phyloP scores from a whole-genome alignment of 257 asterid genomes.

The Capsicum baccatum region DNA sequence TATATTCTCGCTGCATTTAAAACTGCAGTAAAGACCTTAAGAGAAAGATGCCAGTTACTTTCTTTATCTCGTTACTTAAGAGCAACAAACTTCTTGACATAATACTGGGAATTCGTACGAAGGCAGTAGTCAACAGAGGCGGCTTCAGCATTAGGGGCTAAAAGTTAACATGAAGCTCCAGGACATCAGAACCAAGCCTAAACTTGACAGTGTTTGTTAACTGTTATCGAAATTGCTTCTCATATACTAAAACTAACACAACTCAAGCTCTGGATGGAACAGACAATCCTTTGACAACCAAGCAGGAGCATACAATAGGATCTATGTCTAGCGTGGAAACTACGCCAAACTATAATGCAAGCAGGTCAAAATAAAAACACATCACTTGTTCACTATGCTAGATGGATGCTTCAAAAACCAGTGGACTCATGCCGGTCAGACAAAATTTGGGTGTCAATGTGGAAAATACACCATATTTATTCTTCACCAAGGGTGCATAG shows the following conservation, averaged over 20 bases:
- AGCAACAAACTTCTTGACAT: slow-evolving; percentile 1
- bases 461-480: background rate
- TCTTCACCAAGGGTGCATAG: background rate
- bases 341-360: background rate
- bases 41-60: slow-evolving; percentile 15
- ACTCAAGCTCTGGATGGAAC: background rate
- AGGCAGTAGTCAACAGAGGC: background rate
- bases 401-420: slow-evolving; percentile 7
- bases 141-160: slow-evolving; percentile 1
- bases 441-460: background rate
- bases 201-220: background rate
- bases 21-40: background rate
- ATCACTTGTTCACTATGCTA: background rate
- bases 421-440: background rate
- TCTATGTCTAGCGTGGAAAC: background rate
- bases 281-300: background rate
- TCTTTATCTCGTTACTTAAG: background rate
- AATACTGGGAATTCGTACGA: background rate
- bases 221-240: background rate
- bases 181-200: slow-evolving; percentile 9
- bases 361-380: background rate
- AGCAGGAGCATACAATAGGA: slow-evolving; percentile 21
- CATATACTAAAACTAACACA: slow-evolving; percentile 3
- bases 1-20: background rate
- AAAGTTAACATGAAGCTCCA: background rate